Evolutionary conservation across 345 rosid genomes (phyloP), one percentile per base, ranked within the genome.

Genomic region (Psidium friedrichsthalianum): DNA sequence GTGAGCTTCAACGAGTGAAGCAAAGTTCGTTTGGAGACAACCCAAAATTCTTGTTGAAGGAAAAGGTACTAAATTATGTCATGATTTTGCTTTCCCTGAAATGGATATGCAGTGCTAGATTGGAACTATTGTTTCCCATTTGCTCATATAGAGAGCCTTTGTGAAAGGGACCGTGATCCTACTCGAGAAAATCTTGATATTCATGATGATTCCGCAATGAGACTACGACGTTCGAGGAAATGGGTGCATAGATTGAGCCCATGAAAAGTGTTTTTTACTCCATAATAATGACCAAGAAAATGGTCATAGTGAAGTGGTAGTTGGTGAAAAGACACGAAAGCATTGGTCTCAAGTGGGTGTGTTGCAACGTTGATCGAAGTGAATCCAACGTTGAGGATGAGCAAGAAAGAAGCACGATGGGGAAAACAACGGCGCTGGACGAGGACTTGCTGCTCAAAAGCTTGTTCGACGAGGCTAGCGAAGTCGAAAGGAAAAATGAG

Each of bases 401-500:
- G 44, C 44, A 42, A 42, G 44, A 42, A 42, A 42, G 44, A 42
- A 42, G 44, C 44, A 6, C 44, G 44, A 42, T 42, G 44, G 44
- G 44, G 44, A 42, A 42, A 42, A 42, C 44, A 42, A 42, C 44
- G 82, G 82, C 87, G 78, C 84, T 64, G 83, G 96, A 92, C 51
- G 98, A 94, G 12, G 99, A 95, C 86, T 90, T 94, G 87, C 94
- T 96, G 84, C 95, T 96, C 51, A 96, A 96, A 89, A 93, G 93
- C 87, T 96, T 96, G 95, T 93, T 94, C 83, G 98, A 98, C 12
- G 99, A 96, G 89, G 99, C 95, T 85, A 91, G 98, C 90, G 98
- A 96, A 92, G 98, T 94, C 47, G 99, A 96, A 89, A 89, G 99
- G 82, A 98, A 96, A 84, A 95, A 95, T 91, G 98, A 96, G 93